Conservation (phyloP, 2,329 filamentous ascomycete genomes). For the Cladosporium sp. region DNA sequence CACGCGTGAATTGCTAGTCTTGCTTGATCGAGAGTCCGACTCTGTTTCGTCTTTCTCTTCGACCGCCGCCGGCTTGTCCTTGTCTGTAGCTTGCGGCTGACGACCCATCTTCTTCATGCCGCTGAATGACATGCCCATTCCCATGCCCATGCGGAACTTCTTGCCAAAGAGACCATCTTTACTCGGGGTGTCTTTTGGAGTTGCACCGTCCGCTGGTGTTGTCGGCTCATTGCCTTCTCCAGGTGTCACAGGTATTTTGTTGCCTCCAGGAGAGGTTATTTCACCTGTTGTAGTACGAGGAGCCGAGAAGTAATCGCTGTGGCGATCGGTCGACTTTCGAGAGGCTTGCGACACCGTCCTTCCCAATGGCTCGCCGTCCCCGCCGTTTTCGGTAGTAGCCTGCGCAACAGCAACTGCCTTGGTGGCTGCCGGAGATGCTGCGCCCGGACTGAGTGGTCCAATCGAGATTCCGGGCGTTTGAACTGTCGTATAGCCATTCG, state of each 20-base stretch:
- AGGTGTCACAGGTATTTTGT: constrained; percentile 29
- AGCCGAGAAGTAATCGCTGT: constrained; percentile 73
- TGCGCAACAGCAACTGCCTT: constrained; percentile 33
- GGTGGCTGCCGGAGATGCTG: constrained; percentile 29
- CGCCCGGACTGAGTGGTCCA: constrained; percentile 47
- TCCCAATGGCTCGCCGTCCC: constrained; percentile 45
- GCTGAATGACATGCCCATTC: constrained; percentile 66
- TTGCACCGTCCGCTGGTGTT: constrained; percentile 42
- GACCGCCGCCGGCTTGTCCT: constrained; percentile 67
- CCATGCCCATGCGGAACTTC: constrained; percentile 73
- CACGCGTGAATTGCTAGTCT: constrained; percentile 61
- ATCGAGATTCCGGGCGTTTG: constrained; percentile 75
- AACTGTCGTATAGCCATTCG: constrained; percentile 58
- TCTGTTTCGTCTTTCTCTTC: constrained; percentile 64
- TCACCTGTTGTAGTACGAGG: constrained; percentile 48
- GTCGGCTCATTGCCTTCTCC: constrained; percentile 30
- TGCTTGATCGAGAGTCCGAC: constrained; percentile 56
- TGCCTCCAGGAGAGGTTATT: constrained; percentile 22
- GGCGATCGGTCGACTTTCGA: constrained; percentile 57
- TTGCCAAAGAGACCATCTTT: constrained; percentile 67
- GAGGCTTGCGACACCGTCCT: constrained; percentile 50
- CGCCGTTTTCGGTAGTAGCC: neutral
- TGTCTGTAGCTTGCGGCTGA: constrained; percentile 53
- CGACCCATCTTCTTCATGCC: constrained; percentile 79
- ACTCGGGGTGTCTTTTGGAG: constrained; percentile 48